Base-by-base conservation (phyloP, 1,284 basidiomycete genomes). In the Ceratobasidium sp. region DNA sequence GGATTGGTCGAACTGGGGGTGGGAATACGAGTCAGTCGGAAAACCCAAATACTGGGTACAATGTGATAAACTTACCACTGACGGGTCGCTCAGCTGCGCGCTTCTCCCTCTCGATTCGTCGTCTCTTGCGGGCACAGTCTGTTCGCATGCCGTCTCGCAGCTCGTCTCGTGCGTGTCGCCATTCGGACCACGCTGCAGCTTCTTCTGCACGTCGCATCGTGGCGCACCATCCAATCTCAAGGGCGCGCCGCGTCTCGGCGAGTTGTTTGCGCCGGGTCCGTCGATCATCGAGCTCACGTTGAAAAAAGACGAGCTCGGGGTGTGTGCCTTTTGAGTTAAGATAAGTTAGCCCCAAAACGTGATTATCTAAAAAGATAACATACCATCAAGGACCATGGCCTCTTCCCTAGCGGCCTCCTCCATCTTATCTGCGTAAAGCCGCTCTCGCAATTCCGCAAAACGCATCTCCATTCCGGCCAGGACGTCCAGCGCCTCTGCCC, bases 101-200 rank as follows among this genome's bases (percentile, higher is more conserved):
- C 77, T 93, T 88, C 75, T 96, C 95, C 74, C 95, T 86, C 80
- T 97, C 95, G 33, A 97, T 82, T 67, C 88, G 87, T 50, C 95
- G 86, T 65, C 93, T 86, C 81, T 96, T 95, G 75, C 93, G 86
- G 78, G 93, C 94, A 17, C 90, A 89, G 78, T 96, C 94, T 0
- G 94, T 89, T 67, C 95, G 90, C 91, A 95, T 92, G 19, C 91
- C 89, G 0, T 88, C 90, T 78, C 95, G 91, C n/a, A 96, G 83
- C 59, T 91, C 89, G 78, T 92, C 91, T 71, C 89, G 86, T 22
- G 89, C 85, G 75, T 89, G 91, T 86, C 89, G 89, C 91, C 91
- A 93, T 87, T 89, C 91, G 77, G 88, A 88, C 92, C 93, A 94
- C 51, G 90, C 88, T 17, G 86, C 87, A 48, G 86, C 83, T 77